Conservation (phyloP, 1,284 basidiomycete species). For the Neotropicomus parvogracilis region DNA sequence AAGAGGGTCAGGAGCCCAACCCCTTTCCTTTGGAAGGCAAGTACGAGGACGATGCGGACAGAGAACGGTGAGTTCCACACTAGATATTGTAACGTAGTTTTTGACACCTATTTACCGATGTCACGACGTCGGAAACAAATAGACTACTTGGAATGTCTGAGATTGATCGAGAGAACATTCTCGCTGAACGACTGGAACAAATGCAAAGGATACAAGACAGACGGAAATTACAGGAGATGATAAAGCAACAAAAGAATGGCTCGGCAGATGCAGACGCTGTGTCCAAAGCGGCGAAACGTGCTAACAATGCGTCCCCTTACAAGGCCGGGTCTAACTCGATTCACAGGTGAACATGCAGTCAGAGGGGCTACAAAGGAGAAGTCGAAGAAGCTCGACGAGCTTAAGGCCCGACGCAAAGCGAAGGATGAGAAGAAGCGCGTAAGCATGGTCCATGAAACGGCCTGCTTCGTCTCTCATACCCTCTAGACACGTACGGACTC, state of each 20-base stretch:
- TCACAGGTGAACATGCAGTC: constrained; percentile 65
- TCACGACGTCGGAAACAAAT: constrained; percentile 15
- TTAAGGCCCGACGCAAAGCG: constrained; percentile 78
- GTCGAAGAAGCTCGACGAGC: constrained; percentile 72
- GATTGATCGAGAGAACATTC: constrained; percentile 83
- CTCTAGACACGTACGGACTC: constrained; percentile 46
- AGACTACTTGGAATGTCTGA: constrained; percentile 82
- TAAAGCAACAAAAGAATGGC: constrained; percentile 57
- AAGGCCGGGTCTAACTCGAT: constrained; percentile 7
- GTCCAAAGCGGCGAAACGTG: constrained; percentile 71
- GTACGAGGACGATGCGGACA: constrained; percentile 81
- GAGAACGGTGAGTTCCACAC: constrained; percentile 58
- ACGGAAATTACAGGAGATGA: constrained; percentile 72
- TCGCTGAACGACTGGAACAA: constrained; percentile 78
- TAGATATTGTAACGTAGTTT: constrained; percentile 21
- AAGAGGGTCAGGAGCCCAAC: constrained; percentile 53
- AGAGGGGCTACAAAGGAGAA: constrained; percentile 85
- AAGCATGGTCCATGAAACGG: constrained; percentile 21
- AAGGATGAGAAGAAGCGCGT: constrained; percentile 76
- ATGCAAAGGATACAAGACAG: constrained; percentile 76
- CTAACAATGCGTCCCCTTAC: constrained; percentile 21
- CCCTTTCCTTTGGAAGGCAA: constrained; percentile 90
- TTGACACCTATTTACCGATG: constrained; percentile 19
- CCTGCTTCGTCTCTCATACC: constrained; percentile 8
- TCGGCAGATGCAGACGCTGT: constrained; percentile 56